Base-by-base conservation (phyloP, 305 asterid genomes). In the Caryopteris hybrid region DNA sequence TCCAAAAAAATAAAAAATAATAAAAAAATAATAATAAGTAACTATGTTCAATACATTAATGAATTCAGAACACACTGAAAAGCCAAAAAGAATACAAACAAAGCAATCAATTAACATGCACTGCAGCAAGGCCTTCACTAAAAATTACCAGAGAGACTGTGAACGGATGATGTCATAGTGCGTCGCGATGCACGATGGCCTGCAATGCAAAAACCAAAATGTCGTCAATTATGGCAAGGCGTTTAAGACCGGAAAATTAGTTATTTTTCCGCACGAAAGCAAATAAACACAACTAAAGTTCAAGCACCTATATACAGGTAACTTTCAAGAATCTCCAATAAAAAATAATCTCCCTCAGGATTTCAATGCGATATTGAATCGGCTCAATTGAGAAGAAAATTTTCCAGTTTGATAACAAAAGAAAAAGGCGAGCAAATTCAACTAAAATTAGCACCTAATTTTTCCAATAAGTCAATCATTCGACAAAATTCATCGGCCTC, bases 161-260 rank as follows among this genome's bases (percentile, higher is more conserved):
- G 85, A 75, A 75, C 72, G 8, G 88, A 83, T 20, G 90, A 85
- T 22, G 88, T 80, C 91, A 85, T 85, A 20, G 36, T 57, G 78
- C 73, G 29, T 51, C 61, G 53, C 11, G 60, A 41, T 36, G 47
- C 78, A 25, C 34, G n/a, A 34, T 8, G 64, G 53, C 73, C 86
- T 78, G 75, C 70, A 70, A 66, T 22, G 38, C 53, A 65, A 57
- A 74, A 72, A 64, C 64, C 65, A 22, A 23, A 64, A 60, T 31
- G 47, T 65, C 42, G 48, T 50, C 59, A 69, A 54, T 50, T 8
- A 65, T 12, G 25, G 34, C 5, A 57, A 59, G 47, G 56, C 65
- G 22, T 38, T n/a, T 23, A n/a, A 34, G 9, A 57, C 48, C 64
- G 2, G 1, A 36, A 53, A 62, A 53, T 39, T 9, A 10, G 45